These are phyloP conservation scores for Sporobolus alterniflorus DNA, from an alignment of 202 grass and related monocot genomes.

Conservation along the genomic window DNA sequence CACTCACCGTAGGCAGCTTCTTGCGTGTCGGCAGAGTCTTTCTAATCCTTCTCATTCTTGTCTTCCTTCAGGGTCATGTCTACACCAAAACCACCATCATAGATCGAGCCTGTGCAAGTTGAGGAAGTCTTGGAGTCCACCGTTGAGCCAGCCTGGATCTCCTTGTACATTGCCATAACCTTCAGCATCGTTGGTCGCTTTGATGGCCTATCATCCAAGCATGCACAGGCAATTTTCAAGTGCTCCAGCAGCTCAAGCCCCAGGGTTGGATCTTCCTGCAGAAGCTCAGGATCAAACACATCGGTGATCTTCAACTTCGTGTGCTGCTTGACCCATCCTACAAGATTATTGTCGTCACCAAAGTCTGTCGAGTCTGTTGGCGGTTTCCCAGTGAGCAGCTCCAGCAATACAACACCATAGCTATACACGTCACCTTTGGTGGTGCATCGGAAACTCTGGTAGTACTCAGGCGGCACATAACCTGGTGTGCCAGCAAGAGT, in stretches of 20 bases:
- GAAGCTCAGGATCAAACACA: conserved; percentile 84
- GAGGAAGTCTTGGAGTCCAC: conserved; percentile 64
- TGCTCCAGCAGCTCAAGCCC: conserved; percentile 88
- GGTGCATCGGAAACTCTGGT: conserved; percentile 93
- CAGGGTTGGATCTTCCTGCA: conserved; percentile 73
- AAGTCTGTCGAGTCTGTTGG: conserved; percentile 83
- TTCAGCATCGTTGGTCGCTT: conserved; percentile 85
- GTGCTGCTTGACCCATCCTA: conserved; percentile 95
- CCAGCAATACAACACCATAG: conserved; percentile 91
- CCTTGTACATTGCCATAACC: conserved; percentile 97
- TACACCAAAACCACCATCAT: conserved; percentile 58
- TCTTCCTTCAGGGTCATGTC: conserved; percentile 88
- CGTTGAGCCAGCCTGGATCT: conserved; percentile 79
- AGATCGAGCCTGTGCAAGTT: conserved; percentile 39
- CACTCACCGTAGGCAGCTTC: background rate
- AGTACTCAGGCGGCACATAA: conserved; percentile 97
- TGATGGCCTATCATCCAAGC: conserved; percentile 74
- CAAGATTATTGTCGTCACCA: conserved; percentile 89
- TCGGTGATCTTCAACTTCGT: conserved; percentile 59
- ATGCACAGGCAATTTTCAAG: conserved; percentile 80
- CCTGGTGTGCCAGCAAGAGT: conserved; percentile 95
- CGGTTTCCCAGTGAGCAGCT: conserved; percentile 82
- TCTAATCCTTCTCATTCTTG: conserved; percentile 84
- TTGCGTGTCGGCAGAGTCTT: background rate
- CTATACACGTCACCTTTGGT: conserved; percentile 95